Conservation (phyloP, 495 filamentous ascomycete genomes). For the Extremus antarcticus region DNA sequence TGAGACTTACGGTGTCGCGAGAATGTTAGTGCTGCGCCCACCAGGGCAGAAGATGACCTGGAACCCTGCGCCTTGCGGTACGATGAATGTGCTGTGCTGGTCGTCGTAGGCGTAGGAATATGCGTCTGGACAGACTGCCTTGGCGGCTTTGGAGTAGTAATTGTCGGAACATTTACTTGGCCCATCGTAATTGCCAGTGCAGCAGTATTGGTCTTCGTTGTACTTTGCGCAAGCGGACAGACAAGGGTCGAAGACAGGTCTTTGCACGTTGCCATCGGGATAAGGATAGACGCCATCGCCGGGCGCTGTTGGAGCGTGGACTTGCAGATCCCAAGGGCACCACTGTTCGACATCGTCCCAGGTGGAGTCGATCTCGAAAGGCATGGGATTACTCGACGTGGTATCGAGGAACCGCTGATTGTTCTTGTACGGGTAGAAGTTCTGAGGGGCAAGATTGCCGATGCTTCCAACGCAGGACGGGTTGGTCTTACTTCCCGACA, state of each 20-base stretch:
- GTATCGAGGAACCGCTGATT: conserved; percentile 34
- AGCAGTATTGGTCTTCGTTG: conserved; percentile 51
- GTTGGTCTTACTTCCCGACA: conserved; percentile 66
- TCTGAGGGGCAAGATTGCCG: conserved; percentile 38
- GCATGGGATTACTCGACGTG: conserved; percentile 50
- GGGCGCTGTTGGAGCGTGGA: conserved; percentile 50
- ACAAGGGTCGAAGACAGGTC: conserved; percentile 63
- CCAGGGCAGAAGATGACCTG: conserved; percentile 65
- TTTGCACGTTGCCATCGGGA: conserved; percentile 54
- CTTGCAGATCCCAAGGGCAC: conserved; percentile 69
- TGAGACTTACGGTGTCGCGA: conserved; percentile 23
- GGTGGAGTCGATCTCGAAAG: conserved; percentile 45
- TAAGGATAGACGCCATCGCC: conserved; percentile 63
- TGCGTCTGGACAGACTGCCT: conserved; percentile 68
- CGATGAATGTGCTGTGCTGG: conserved; percentile 60
- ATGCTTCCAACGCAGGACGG: conserved; percentile 57
- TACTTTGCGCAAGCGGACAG: conserved; percentile 56
- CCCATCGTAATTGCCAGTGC: conserved; percentile 49
- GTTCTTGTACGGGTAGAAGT: conserved; percentile 34
- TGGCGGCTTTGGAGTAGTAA: conserved; percentile 51
- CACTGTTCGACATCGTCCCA: conserved; percentile 44
- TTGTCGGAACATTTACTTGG: conserved; percentile 49
- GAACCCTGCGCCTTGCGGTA: conserved; percentile 61
- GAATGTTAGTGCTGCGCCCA: conserved; percentile 59
- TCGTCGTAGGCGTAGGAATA: conserved; percentile 77